Base-by-base conservation (phyloP, 2,329 filamentous ascomycete species). In the Myriosclerotinia curreyana region DNA sequence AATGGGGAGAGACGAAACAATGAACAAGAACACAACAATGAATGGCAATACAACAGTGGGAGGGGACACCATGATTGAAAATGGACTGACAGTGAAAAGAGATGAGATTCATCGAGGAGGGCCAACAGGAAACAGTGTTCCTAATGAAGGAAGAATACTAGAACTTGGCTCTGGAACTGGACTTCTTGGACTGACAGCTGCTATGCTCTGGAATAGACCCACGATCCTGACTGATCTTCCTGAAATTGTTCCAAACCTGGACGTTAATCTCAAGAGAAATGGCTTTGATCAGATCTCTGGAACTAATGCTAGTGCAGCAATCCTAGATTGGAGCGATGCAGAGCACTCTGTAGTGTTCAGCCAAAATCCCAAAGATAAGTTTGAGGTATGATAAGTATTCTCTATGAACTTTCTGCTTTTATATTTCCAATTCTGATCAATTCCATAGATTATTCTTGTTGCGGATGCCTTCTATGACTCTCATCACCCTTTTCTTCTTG, bases 101-200 rank as follows among this genome's bases (percentile, higher is more conserved):
- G n/a, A 25, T 25, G 1, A 7, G 14, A 34, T 48, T 28, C 20
- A 25, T 36, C 28, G 12, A 25, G 40, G 4, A 46, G 20, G 9
- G 5, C n/a, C n/a, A n/a, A 17, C 56, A 20, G 36, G 40, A 17
- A 55, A 34, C 1, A 15, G 11, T n/a, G 12, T 17, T 15, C 17
- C 2, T 2, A 34, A 34, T 15, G 44, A 60, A 62, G 14, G 31
- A 11, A 64, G 52, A 50, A 78, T 86, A 1, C 81, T 98, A 11
- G 94, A 98, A 74, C 82, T 98, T 2, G 95, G 94, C 5, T 88
- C 94, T 0, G 94, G 95, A 0, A 98, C 94, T 0, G 94, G 94
- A 0, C 82, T 99, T n/a, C 84, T 96, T 12, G 95, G 95, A 0
- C 80, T 98, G 51, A 89, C 93, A 1, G 91, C 93, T 31, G 91